Evolutionary conservation across 306 rosid genomes (phyloP), one percentile per base, ranked within the genome.

Genomic region (Gastrolobium bilobum): DNA sequence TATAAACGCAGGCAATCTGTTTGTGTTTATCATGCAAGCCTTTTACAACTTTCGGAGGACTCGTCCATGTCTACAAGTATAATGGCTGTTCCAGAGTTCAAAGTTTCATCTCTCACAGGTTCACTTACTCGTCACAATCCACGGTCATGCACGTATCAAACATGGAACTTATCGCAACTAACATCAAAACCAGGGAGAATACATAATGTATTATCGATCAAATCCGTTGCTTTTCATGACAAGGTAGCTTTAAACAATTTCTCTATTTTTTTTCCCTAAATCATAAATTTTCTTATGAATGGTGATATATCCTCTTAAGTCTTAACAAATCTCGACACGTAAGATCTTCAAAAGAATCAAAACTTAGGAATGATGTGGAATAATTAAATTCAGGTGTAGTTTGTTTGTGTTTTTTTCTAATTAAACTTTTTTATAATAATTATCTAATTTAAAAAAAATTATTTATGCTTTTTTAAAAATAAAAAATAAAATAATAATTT

Each of bases 31-130:
- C 58, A 68, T 39, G 31, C 8, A 48, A 31, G 29, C 39, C 20
- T 0, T 46, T 67, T 20, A 56, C 62, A 9, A 30, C 66, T 1
- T 3, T 5, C 20, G 15, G 10, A 38, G 50, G 38, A 8, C 3
- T 71, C 20, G 30, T 7, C 35, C 13, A 58, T 53, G 52, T 7
- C 71, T 7, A 9, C 71, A 20, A 15, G 3, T 37, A 69, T 1
- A 20, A 60, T 69, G 81, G 29, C 35, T 8, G 48, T 59, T 26
- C 7, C 29, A 15, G 2, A 72, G 1, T 14, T 42, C 13, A 51
- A 35, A 48, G 15, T 43, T 74, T 42, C 62, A 10, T 85, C 71
- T 11, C 44, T 40, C 0, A 39, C 69, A 70, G 56, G 4, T 73
- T 30, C 69, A 29, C 30, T 8, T 54, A 0, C 50, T 64, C 38